A percentile compares a stretch with the other conserved stretches of the same genome.
Evolutionary conservation across 169 alveolate genomes (phyloP).

Genomic region (Haemoproteus tartakovskyi): DNA sequence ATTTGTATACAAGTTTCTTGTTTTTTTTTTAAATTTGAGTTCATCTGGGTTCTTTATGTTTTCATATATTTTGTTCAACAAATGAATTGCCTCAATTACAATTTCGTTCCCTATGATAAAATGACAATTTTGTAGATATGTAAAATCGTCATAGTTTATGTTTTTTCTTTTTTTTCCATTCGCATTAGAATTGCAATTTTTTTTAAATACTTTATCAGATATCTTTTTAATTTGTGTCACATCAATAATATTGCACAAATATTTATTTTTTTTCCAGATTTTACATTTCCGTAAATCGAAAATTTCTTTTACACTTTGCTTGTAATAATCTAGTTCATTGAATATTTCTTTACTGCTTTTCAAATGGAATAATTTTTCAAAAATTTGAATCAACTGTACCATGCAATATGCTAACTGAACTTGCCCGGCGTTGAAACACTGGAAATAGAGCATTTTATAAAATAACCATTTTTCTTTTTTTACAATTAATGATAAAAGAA

Average conservation of each 20-base stretch:
- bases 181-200: background rate
- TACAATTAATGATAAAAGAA: constrained; percentile 5
- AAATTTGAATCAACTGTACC: constrained; percentile 18
- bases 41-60: too few species aligned
- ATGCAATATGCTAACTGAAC: constrained; percentile 33
- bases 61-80: too few species aligned
- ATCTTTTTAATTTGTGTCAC: constrained; percentile 2
- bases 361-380: constrained; percentile 14
- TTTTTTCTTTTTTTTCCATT: background rate
- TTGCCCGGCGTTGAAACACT: constrained; percentile 63
- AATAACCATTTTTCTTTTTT: constrained; percentile 29
- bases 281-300: too few species aligned
- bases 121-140: constrained; percentile 39
- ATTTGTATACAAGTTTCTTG: constrained; percentile 26
- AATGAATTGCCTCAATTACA: constrained; percentile 42
- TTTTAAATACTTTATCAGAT: constrained; percentile 7
- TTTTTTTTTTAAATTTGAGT: constrained; percentile 21
- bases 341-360: constrained; percentile 10
- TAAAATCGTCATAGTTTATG: constrained; percentile 24
- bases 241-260: constrained; percentile 10
- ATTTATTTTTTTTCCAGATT: constrained; percentile 2
- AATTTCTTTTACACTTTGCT: too few species aligned
- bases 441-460: constrained; percentile 50
- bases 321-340: too few species aligned
- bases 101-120: constrained; percentile 55